Evolutionary conservation across 2,329 filamentous ascomycete species (phyloP), one percentile per base, ranked within the genome.

Genomic region (Sporothrix dimorphospora): DNA sequence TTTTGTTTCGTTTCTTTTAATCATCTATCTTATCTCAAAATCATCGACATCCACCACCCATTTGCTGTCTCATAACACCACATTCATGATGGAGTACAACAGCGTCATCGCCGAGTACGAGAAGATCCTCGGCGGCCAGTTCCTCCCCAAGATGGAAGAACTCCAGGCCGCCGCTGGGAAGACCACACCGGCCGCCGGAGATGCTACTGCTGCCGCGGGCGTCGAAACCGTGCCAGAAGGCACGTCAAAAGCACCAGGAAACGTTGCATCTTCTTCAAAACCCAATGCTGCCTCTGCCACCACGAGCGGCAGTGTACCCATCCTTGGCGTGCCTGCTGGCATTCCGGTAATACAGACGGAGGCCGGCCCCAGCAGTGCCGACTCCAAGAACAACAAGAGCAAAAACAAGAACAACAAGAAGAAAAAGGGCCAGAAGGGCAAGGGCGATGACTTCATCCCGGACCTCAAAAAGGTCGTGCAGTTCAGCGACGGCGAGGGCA

Each of bases 391-490:
- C 55, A 34, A 38, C 16, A 38, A 21, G 30, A 59, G 38, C n/a
- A 59, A n/a, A 40, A 16, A 24, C 38, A 65, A 65, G 21, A 65
- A 45, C 40, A 34, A 34, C 57, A 65, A 65, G 21, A 65, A 65
- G 59, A 63, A 45, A 27, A 65, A 65, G 57, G 59, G 59, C 59
- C 34, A 65, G 12, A 65, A 65, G 59, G 21, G 40, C n/a, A 45
- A 65, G 40, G 38, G 38, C 59, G 59, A 19, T n/a, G 53, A 63
- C 19, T 63, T 71, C 57, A 65, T 51, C 57, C 57, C 69, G 2
- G 57, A 71, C 42, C 69, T 71, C 24, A 71, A 71, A 42, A 71
- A 71, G n/a, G 69, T 71, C 16, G 69, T 71, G 27, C 69, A 71
- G 30, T 65, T 63, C 57, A 63, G 69, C 45, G 69, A 71, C 45